A percentile compares a stretch with the other conserved stretches of the same genome.
phyloP scores from a whole-genome alignment of 148 eudicot genomes.

The Polygonum maritimum region DNA sequence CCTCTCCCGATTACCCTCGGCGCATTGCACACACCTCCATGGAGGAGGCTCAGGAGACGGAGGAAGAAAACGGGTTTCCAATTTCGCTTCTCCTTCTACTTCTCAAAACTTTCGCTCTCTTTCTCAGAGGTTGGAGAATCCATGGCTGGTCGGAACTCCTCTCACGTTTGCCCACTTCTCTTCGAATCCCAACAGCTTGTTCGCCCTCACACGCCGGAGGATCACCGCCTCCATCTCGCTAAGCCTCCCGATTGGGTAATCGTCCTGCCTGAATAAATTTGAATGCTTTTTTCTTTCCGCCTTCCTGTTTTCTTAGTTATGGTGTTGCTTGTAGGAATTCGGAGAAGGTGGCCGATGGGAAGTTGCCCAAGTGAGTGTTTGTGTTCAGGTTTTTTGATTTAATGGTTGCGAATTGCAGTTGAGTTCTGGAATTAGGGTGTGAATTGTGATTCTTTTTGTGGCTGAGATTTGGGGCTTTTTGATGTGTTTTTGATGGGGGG shows the following conservation, averaged over 20 bases:
- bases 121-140: conserved; percentile 2
- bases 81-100: background rate
- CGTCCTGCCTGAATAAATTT: background rate
- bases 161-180: background rate
- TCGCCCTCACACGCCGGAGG: background rate
- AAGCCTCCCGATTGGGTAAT: conserved; percentile 6
- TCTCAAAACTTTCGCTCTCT: background rate
- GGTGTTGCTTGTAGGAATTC: background rate
- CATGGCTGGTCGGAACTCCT: conserved; percentile 1
- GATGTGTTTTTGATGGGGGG: background rate
- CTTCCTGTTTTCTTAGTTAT: background rate
- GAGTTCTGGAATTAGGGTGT: background rate
- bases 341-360: conserved; percentile 1
- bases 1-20: background rate
- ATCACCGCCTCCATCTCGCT: conserved; percentile 1
- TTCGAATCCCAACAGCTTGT: background rate
- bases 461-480: background rate
- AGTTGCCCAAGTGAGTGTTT: conserved; percentile 7
- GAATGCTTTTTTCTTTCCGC: background rate
- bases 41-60: background rate
- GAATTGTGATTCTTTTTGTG: background rate
- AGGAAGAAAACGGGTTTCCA: background rate
- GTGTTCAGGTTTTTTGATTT: background rate
- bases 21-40: background rate
- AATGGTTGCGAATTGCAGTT: background rate